Evolutionary conservation across 2,329 filamentous ascomycete genomes (phyloP), one percentile per base, ranked within the genome.

Genomic region (Sporothrix variecibatus): DNA sequence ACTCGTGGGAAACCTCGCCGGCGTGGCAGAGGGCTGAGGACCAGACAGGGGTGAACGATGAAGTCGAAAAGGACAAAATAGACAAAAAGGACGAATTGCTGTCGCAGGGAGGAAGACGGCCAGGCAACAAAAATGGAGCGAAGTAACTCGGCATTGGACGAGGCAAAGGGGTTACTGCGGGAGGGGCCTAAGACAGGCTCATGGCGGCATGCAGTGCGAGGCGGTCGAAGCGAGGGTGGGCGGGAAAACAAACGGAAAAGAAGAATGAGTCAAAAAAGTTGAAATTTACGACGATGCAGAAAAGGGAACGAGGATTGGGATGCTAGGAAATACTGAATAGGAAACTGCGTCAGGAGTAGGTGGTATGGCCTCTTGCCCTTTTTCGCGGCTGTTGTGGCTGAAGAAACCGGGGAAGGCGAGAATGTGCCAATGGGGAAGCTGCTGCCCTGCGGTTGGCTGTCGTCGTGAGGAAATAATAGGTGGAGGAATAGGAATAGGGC

Each of bases 371-470:
- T 53, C 67, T 40, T 56, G 56, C 31, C 60, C 20, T 69, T 38
- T 51, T 20, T 26, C 15, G 7, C 46, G n/a, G 51, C 26, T 31
- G 51, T 62, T 46, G 51, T 71, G 69, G 69, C 69, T 49, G 70
- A 69, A 62, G 69, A 72, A 49, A 49, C 53, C 69, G 38, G 51
- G 38, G 56, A 64, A 72, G 70, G 69, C 69, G 53, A 49, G 53
- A 62, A 38, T 64, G 62, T 43, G 58, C 58, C 69, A 71, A 49
- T 43, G 43, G 46, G 58, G 70, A 62, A 72, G 70, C 26, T 64
- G 56, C 40, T 28, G 20, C 53, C 69, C 53, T 46, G 38, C 26
- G 46, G 43, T 9, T 15, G 31, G 12, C 26, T 34, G 15, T 23
- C 34, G 60, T 28, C 34, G 62, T 46, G 62, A 67, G 62, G 34